Evolutionary conservation across 176 grass and related monocot genomes (phyloP).

Genomic region (Pharus latifolius): DNA sequence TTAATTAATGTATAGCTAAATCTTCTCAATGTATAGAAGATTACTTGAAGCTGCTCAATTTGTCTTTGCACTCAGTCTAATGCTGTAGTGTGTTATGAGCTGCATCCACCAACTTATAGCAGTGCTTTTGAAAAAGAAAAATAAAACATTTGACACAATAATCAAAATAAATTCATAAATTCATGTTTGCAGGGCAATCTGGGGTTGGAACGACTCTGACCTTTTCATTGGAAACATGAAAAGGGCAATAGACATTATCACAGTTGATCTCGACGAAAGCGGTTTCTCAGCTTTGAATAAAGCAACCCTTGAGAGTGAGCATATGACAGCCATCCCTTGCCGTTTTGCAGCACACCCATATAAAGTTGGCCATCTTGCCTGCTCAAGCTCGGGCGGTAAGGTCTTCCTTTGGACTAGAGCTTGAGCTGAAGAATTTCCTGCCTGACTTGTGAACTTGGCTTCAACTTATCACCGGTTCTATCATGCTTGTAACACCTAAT

Average conservation of each 20-base stretch:
- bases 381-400: constrained; percentile 33
- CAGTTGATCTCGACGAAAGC: neutral
- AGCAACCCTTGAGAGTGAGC: constrained; percentile 16
- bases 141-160: too few relatives aligned
- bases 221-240: constrained; percentile 48
- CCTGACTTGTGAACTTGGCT: neutral
- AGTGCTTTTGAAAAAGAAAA: too few relatives aligned
- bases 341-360: constrained; percentile 37
- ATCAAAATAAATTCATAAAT: neutral
- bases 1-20: neutral
- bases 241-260: constrained; percentile 49
- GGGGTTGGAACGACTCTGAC: constrained; percentile 49
- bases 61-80: too few relatives aligned
- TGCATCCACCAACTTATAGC: too few relatives aligned
- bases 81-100: too few relatives aligned
- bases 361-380: constrained; percentile 34
- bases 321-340: constrained; percentile 39
- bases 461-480: neutral
- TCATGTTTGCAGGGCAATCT: constrained; percentile 47
- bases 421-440: neutral
- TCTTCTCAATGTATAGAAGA: neutral
- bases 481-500: neutral
- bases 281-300: neutral
- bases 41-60: too few relatives aligned
- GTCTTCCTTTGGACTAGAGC: constrained; percentile 41